These are phyloP conservation scores for Leptographium flavum DNA, from an alignment of 2,329 filamentous ascomycete species.

Conservation along the genomic window DNA sequence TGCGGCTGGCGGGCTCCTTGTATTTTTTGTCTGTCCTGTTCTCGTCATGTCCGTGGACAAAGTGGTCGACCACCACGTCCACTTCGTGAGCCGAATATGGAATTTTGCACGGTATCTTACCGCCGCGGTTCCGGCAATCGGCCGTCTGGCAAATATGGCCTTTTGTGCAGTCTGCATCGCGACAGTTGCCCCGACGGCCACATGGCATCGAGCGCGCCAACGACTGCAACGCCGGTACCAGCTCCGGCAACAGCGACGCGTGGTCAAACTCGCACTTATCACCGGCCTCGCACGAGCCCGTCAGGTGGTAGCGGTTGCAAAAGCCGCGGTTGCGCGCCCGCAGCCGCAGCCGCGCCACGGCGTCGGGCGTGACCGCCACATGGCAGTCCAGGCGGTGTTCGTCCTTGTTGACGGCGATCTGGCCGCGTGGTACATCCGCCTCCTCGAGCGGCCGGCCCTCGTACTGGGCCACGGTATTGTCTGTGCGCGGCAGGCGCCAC, in stretches of 20 bases:
- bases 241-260: slow-evolving; percentile 12
- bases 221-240: slow-evolving; percentile 14
- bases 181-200: slow-evolving; percentile 14
- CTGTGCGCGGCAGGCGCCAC: not conserved
- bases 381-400: slow-evolving; percentile 17
- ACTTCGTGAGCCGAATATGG: slow-evolving; percentile 11
- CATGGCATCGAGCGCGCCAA: slow-evolving; percentile 18
- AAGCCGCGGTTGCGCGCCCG: slow-evolving; percentile 12
- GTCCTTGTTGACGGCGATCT: slow-evolving; percentile 15
- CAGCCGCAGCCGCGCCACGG: slow-evolving; percentile 11
- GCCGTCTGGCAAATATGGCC: slow-evolving; percentile 19
- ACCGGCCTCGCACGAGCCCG: slow-evolving; percentile 12
- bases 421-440: slow-evolving; percentile 13
- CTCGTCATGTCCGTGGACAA: not conserved
- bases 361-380: slow-evolving; percentile 9
- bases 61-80: slow-evolving; percentile 6
- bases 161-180: slow-evolving; percentile 13
- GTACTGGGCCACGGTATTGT: not conserved
- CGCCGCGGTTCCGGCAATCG: slow-evolving; percentile 18
- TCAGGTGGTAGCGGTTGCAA: slow-evolving; percentile 17
- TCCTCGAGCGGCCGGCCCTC: not conserved
- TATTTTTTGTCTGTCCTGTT: not conserved
- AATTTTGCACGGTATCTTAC: slow-evolving; percentile 17
- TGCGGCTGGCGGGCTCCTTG: not conserved
- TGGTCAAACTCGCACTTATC: slow-evolving; percentile 18